Percentiles rank a stretch among this genome's conserved stretches.
phyloP scores from a whole-genome alignment of 257 asterid species.

The Gentiana dahurica region DNA sequence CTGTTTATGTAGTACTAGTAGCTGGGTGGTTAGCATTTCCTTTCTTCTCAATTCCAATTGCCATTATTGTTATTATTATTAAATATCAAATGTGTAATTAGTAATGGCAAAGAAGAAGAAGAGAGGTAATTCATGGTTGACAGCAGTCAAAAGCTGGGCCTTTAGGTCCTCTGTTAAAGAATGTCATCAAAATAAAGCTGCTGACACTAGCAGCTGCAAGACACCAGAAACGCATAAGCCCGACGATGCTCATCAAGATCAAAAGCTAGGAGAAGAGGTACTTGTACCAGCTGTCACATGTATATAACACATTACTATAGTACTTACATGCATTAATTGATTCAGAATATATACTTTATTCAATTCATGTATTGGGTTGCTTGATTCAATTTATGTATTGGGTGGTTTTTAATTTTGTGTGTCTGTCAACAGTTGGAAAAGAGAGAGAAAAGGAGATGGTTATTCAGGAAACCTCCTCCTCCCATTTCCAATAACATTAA shows the following conservation, averaged over 20 bases:
- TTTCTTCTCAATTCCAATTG: background rate
- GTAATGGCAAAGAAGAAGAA: conserved; percentile 51
- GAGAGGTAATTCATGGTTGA: conserved; percentile 64
- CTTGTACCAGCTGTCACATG: background rate
- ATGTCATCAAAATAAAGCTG: conserved; percentile 32
- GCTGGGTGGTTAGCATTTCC: background rate
- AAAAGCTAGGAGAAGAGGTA: conserved; percentile 58
- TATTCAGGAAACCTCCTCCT: conserved; percentile 43
- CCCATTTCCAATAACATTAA: too few species aligned
- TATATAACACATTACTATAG: too few species aligned
- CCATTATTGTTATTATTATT: background rate
- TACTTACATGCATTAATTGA: too few species aligned
- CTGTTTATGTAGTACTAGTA: too few species aligned
- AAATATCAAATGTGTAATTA: conserved; percentile 2
- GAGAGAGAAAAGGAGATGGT: conserved; percentile 72
- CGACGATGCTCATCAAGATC: conserved; percentile 20
- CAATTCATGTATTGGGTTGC: background rate
- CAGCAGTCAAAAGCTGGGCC: conserved; percentile 71
- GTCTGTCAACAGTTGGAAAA: conserved; percentile 26
- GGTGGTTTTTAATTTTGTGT: too few species aligned
- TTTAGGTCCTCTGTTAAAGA: conserved; percentile 80
- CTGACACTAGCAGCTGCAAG: too few species aligned
- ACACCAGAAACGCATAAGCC: too few species aligned
- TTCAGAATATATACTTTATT: background rate
- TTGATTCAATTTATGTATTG: too few species aligned